Conservation (phyloP, 352 stramenopile species). For the Albugo candida region DNA sequence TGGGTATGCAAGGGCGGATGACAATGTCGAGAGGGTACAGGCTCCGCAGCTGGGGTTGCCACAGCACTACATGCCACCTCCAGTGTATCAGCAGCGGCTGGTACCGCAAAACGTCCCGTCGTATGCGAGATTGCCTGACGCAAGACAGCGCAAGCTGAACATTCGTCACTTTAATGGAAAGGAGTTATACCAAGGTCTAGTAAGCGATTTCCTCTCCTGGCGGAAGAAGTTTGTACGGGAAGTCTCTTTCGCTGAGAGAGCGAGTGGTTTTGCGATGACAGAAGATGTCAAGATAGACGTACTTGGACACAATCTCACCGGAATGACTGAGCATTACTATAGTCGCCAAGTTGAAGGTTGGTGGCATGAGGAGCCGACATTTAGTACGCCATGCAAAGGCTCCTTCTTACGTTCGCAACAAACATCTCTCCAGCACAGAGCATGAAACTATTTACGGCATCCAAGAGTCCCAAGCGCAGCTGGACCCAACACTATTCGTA, state of each 20-base stretch:
- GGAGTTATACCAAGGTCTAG: constrained; percentile 1
- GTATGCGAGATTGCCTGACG: too few species aligned
- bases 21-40: too few species aligned
- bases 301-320: neutral
- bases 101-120: neutral
- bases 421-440: neutral
- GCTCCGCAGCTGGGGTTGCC: too few species aligned
- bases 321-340: neutral
- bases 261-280: neutral
- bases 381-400: neutral
- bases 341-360: neutral
- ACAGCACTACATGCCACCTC: neutral
- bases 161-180: constrained; percentile 1
- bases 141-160: neutral
- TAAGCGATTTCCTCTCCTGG: neutral
- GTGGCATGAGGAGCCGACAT: neutral
- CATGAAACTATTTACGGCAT: neutral
- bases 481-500: constrained; percentile 5
- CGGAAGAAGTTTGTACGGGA: neutral
- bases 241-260: neutral
- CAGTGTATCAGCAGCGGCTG: neutral
- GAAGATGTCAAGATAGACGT: constrained; percentile 1
- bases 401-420: neutral
- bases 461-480: neutral
- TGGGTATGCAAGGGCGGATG: too few species aligned